Evolutionary conservation across 257 asterid species (phyloP), one percentile per base, ranked within the genome.

Genomic region (Capsicum pubescens): DNA sequence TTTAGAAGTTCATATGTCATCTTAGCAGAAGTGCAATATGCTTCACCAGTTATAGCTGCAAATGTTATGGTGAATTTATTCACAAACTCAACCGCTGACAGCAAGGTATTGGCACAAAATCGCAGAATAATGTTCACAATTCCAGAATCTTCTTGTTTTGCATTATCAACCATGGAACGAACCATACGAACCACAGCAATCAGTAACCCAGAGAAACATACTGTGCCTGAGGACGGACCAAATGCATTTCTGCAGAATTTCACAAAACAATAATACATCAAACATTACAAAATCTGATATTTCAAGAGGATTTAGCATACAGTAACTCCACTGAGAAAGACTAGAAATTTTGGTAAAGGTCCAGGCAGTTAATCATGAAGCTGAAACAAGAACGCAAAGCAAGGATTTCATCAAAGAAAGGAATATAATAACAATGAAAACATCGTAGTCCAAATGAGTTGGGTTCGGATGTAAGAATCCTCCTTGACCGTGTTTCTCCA

Each of bases 21-120:
- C 88, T 89, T 92, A 35, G 99, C 93, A 81, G 98, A 92, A 55
- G 89, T 89, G 90, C 98, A 95, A 90, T 97, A 97, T 44, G 98
- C 92, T 90, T 97, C 98, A 21, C 99, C 99, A 7, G 99, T 97
- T 85, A 97, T 92, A 82, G 99, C 99, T 0, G 95, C 97, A 86
- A 97, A 94, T 88, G 90, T 93, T 54, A 95, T 89, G 16, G 99
- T 95, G 88, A 97, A 97, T 88, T 97, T 97, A 90, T 97, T 97
- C 78, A 97, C 90, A 89, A 97, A 97, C 82, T 97, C 97, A 36
- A 97, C 84, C 10, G 97, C 93, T 10, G 95, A 84, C 84, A 97
- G 87, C 35, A 97, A 86, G 87, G 91, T 68, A 87, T 89, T 92
- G 60, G 90, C 98, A 39, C 97, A 92, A 89, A 94, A 97, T 56